Conservation (phyloP, 441 rosid species). For the Adansonia madagascariensis region DNA sequence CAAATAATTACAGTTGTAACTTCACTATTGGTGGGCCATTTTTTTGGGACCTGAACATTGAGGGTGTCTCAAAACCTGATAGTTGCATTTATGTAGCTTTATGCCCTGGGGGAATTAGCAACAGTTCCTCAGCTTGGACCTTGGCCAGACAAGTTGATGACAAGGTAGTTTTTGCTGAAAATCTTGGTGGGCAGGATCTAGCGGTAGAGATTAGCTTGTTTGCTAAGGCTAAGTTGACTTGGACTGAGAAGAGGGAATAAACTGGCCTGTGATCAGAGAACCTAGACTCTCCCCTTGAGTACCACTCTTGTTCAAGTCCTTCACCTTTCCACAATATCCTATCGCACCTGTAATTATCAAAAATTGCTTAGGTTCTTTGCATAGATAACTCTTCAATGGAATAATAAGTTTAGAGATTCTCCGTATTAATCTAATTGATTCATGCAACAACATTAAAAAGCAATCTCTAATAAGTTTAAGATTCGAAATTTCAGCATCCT, state of each 20-base stretch:
- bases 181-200: slow-evolving; percentile 35
- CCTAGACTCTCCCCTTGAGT: slow-evolving; percentile 65
- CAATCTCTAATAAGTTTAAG: too few relatives aligned
- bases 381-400: neutral
- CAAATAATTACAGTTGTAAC: slow-evolving; percentile 5
- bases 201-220: slow-evolving; percentile 29
- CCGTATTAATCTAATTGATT: too few relatives aligned
- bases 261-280: slow-evolving; percentile 79
- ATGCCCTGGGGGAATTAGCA: slow-evolving; percentile 51
- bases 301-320: slow-evolving; percentile 59
- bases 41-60: neutral
- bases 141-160: slow-evolving; percentile 55
- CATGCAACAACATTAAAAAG: too few relatives aligned
- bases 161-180: slow-evolving; percentile 43
- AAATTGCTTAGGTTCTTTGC: neutral
- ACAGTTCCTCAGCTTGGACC: slow-evolving; percentile 80
- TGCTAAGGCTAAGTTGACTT: slow-evolving; percentile 32
- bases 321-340: slow-evolving; percentile 77
- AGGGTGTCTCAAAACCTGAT: slow-evolving; percentile 36
- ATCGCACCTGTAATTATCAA: slow-evolving; percentile 59
- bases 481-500: too few relatives aligned
- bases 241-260: slow-evolving; percentile 63
- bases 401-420: too few relatives aligned
- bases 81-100: slow-evolving; percentile 46
- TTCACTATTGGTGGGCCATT: neutral